Evolutionary conservation across 179 eudicot genomes (phyloP).

Genomic region (Vitellaria paradoxa): DNA sequence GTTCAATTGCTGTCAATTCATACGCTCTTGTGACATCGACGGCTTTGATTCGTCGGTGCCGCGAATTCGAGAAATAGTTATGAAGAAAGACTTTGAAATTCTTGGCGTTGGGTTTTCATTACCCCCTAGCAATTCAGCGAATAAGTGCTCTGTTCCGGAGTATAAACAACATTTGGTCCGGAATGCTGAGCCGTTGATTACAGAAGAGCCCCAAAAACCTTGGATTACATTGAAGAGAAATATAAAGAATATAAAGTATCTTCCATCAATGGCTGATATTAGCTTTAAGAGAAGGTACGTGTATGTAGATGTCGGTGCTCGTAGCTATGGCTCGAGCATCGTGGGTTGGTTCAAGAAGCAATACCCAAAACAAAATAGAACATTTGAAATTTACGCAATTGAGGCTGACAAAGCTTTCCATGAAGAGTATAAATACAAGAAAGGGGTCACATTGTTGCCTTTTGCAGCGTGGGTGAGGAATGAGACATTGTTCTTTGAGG

Average conservation of each 20-base stretch:
- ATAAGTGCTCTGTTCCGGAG: slow-evolving; percentile 55
- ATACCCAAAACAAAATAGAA: slow-evolving; percentile 84
- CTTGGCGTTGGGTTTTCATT: background rate
- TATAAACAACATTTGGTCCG: slow-evolving; percentile 53
- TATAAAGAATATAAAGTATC: slow-evolving; percentile 65
- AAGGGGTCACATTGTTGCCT: slow-evolving; percentile 65
- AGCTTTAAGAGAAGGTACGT: slow-evolving; percentile 72
- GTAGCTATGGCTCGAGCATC: slow-evolving; percentile 90
- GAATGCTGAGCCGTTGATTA: slow-evolving; percentile 69
- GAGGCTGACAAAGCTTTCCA: slow-evolving; percentile 81
- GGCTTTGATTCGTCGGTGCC: slow-evolving; percentile 29
- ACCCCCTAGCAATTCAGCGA: slow-evolving; percentile 7
- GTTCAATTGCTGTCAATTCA: slow-evolving; percentile 64
- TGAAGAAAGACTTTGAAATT: slow-evolving; percentile 41
- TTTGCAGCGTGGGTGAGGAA: slow-evolving; percentile 93
- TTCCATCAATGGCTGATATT: slow-evolving; percentile 76
- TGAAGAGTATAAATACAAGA: slow-evolving; percentile 58
- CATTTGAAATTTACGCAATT: slow-evolving; percentile 75
- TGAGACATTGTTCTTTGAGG: slow-evolving; percentile 76
- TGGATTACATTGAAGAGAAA: slow-evolving; percentile 84
- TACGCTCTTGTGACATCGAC: slow-evolving; percentile 47
- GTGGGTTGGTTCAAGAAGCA: slow-evolving; percentile 91
- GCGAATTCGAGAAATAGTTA: slow-evolving; percentile 59
- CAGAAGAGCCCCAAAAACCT: slow-evolving; percentile 69
- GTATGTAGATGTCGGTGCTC: slow-evolving; percentile 85